Evolutionary conservation across 2,329 filamentous ascomycete genomes (phyloP).

Genomic region (Thielaviopsis cerberus): DNA sequence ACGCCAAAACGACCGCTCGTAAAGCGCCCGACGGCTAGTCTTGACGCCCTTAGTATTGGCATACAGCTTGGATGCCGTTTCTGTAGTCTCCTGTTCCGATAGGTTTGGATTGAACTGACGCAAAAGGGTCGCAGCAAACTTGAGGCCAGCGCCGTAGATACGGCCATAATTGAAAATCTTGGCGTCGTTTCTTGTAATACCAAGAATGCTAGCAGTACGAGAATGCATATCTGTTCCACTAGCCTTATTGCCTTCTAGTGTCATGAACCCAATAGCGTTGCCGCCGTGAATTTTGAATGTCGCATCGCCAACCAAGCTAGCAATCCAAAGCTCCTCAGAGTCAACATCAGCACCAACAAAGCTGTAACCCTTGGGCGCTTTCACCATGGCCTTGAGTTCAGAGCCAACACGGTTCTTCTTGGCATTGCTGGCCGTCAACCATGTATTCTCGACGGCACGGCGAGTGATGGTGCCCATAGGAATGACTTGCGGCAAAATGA

Average conservation of each 20-base stretch:
- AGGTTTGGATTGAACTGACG: slow-evolving; percentile 82
- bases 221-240: slow-evolving; percentile 89
- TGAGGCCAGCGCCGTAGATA: slow-evolving; percentile 93
- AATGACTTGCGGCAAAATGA: slow-evolving; percentile 86
- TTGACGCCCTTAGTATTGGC: slow-evolving; percentile 77
- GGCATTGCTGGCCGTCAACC: slow-evolving; percentile 93
- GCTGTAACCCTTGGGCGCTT: slow-evolving; percentile 71
- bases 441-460: slow-evolving; percentile 89
- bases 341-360: slow-evolving; percentile 97
- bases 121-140: slow-evolving; percentile 76
- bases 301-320: slow-evolving; percentile 81
- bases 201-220: slow-evolving; percentile 75
- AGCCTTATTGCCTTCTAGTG: slow-evolving; percentile 83
- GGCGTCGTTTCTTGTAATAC: slow-evolving; percentile 84
- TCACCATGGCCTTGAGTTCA: slow-evolving; percentile 92
- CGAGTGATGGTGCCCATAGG: slow-evolving; percentile 97
- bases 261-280: slow-evolving; percentile 98
- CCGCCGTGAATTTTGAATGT: slow-evolving; percentile 90
- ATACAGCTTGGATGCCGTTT: slow-evolving; percentile 66
- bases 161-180: slow-evolving; percentile 98
- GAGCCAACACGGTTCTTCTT: slow-evolving; percentile 92
- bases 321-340: slow-evolving; percentile 95
- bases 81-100: slow-evolving; percentile 57
- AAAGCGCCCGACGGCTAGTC: slow-evolving; percentile 53
- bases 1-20: slow-evolving; percentile 71